phyloP scores from a whole-genome alignment of 2,329 filamentous ascomycete species.

The Epicoccum nigrum region DNA sequence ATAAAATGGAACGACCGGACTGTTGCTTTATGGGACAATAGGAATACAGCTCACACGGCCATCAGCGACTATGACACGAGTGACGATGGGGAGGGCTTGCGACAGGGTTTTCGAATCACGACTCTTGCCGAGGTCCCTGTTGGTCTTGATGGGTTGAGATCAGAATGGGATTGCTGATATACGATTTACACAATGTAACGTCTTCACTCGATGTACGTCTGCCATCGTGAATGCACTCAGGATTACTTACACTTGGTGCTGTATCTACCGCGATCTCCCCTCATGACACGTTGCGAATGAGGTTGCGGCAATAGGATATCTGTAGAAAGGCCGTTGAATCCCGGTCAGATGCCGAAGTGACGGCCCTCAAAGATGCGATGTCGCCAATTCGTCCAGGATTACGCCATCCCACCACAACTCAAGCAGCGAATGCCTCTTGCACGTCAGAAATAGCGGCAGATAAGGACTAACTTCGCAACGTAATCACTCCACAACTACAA shows the following conservation, averaged over 20 bases:
- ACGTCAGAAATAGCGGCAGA: too few relatives aligned
- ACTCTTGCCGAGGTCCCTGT: slow-evolving; percentile 29
- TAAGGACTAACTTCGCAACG: too few relatives aligned
- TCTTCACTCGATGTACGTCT: background rate
- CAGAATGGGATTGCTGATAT: slow-evolving; percentile 21
- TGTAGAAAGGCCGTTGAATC: background rate
- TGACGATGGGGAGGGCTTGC: slow-evolving; percentile 29
- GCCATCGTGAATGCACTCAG: too few relatives aligned
- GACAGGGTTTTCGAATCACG: slow-evolving; percentile 36
- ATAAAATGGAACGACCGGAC: slow-evolving; percentile 77
- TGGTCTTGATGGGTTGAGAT: slow-evolving; percentile 27
- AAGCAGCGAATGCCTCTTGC: too few relatives aligned
- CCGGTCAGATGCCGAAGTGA: background rate
- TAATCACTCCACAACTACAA: too few relatives aligned
- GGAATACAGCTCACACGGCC: slow-evolving; percentile 76
- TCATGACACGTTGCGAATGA: too few relatives aligned
- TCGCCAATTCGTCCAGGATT: slow-evolving; percentile 23
- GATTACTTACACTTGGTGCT: too few relatives aligned
- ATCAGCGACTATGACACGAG: slow-evolving; percentile 66
- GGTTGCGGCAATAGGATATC: too few relatives aligned
- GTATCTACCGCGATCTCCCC: too few relatives aligned
- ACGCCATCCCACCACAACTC: slow-evolving; percentile 21
- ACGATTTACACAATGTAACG: background rate
- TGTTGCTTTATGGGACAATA: slow-evolving; percentile 84
- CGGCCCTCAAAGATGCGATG: slow-evolving; percentile 21